phyloP scores from a whole-genome alignment of 2,329 filamentous ascomycete species.

The Verticillium alfalfae region DNA sequence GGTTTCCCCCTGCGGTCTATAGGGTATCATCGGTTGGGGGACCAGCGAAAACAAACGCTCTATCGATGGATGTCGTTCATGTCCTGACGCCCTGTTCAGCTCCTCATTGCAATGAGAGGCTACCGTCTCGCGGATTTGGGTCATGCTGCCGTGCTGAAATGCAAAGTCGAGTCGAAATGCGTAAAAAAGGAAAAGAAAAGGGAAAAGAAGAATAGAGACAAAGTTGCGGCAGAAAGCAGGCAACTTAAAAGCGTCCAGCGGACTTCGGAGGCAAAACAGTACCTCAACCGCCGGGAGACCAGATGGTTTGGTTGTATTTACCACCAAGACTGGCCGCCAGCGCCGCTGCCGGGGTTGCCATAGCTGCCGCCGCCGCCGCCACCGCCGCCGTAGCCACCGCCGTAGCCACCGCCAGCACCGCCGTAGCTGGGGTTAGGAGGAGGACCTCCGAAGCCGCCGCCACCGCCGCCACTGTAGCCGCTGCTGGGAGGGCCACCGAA shows the following conservation, averaged over 20 bases:
- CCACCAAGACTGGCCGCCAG: slow-evolving; percentile 65
- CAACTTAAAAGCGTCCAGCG: slow-evolving; percentile 1
- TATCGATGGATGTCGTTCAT: slow-evolving; percentile 16
- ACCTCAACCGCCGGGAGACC: slow-evolving; percentile 2
- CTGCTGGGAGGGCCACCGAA: slow-evolving; percentile 32
- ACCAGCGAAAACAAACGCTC: slow-evolving; percentile 16
- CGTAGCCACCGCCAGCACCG: slow-evolving; percentile 26
- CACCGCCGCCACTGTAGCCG: slow-evolving; percentile 28
- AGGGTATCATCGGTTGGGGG: slow-evolving; percentile 19
- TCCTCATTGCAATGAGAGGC: slow-evolving; percentile 21
- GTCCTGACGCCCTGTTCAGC: slow-evolving; percentile 26
- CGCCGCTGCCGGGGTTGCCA: slow-evolving; percentile 59
- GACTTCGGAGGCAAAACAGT: not conserved
- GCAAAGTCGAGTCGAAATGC: slow-evolving; percentile 13
- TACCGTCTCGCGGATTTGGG: slow-evolving; percentile 19
- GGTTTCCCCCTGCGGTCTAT: slow-evolving; percentile 17
- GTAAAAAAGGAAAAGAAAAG: slow-evolving; percentile 17
- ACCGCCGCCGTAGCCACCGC: slow-evolving; percentile 34
- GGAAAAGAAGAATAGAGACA: slow-evolving; percentile 12
- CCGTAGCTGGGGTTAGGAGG: slow-evolving; percentile 26
- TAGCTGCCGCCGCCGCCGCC: slow-evolving; percentile 42
- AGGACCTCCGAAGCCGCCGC: slow-evolving; percentile 39
- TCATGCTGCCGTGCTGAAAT: slow-evolving; percentile 27
- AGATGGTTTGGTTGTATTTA: slow-evolving; percentile 27
- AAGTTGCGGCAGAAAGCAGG: slow-evolving; percentile 17